Evolutionary conservation across 1,284 basidiomycete species (phyloP).

Genomic region (Cutaneotrichosporon sp.): DNA sequence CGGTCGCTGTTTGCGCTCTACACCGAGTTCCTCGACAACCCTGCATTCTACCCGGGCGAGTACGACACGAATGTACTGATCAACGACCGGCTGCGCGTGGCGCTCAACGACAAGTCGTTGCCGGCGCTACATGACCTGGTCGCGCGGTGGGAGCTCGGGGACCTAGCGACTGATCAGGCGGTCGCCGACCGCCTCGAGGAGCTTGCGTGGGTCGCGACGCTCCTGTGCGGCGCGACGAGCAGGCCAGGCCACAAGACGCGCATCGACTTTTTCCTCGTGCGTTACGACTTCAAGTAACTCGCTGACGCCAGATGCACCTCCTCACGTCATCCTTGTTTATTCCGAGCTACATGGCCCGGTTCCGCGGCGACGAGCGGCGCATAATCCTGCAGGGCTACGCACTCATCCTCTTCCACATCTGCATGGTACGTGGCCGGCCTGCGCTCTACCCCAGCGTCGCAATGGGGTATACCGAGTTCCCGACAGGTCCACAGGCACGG

Average conservation of each 20-base stretch:
- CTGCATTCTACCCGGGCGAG: conserved; percentile 51
- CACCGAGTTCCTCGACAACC: conserved; percentile 19
- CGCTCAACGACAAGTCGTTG: conserved; percentile 49
- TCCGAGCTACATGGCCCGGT: conserved; percentile 50
- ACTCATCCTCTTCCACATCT: conserved; percentile 50
- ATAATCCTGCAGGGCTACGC: conserved; percentile 54
- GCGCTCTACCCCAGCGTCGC: conserved; percentile 53
- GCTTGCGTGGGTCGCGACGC: conserved; percentile 53
- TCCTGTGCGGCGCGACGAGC: conserved; percentile 56
- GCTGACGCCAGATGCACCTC: conserved; percentile 55
- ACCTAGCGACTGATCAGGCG: conserved; percentile 38
- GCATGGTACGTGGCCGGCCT: conserved; percentile 58
- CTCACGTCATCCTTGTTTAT: conserved; percentile 62
- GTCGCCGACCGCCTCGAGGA: conserved; percentile 55
- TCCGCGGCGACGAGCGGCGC: conserved; percentile 43
- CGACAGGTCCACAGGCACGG: conserved; percentile 45
- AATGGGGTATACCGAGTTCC: conserved; percentile 55
- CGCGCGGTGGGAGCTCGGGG: conserved; percentile 52
- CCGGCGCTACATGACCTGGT: conserved; percentile 54
- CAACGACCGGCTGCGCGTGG: conserved; percentile 48
- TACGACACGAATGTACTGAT: conserved; percentile 56
- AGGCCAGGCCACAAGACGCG: conserved; percentile 53
- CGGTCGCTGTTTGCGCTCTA: conserved; percentile 30
- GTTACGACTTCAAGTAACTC: conserved; percentile 16
- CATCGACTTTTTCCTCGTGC: conserved; percentile 60